A percentile compares a stretch with the other conserved stretches of the same genome.
These are phyloP conservation scores for Xylariaceae sp. DNA, from an alignment of 2,329 filamentous ascomycete species.

Conservation along the genomic window DNA sequence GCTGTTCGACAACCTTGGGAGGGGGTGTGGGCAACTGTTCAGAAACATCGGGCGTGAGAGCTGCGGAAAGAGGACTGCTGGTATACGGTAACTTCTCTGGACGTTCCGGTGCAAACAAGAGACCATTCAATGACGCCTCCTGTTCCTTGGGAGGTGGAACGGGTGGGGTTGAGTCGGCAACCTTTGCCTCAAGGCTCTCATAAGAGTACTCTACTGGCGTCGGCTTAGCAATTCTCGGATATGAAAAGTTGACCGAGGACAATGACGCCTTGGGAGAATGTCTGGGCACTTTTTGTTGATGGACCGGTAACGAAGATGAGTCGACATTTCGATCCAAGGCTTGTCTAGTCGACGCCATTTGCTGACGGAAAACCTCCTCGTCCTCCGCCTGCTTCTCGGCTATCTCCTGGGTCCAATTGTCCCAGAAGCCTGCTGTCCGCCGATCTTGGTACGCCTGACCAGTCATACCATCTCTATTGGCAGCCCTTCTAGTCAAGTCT, in stretches of 20 bases:
- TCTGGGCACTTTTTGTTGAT: conserved; percentile 13
- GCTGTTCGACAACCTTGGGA: conserved; percentile 30
- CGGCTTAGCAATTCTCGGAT: conserved; percentile 53
- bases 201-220: conserved; percentile 43
- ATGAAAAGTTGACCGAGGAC: conserved; percentile 40
- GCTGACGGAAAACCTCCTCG: conserved; percentile 42
- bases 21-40: conserved; percentile 27
- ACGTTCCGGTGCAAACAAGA: conserved; percentile 24
- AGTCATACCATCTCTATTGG: conserved; percentile 51
- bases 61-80: conserved; percentile 24
- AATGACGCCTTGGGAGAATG: conserved; percentile 6
- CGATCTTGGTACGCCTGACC: conserved; percentile 53
- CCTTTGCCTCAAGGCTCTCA: conserved; percentile 18
- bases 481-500: conserved; percentile 55
- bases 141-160: conserved; percentile 37
- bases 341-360: conserved; percentile 50
- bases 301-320: conserved; percentile 22
- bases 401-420: conserved; percentile 37
- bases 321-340: conserved; percentile 36
- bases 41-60: conserved; percentile 14
- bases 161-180: conserved; percentile 30
- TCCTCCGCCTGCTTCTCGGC: conserved; percentile 31
- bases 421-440: conserved; percentile 42
- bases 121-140: conserved; percentile 2
- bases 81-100: conserved; percentile 32